Evolutionary conservation across 2,329 filamentous ascomycete genomes (phyloP).

Genomic region (Ceratocystis colombiana): DNA sequence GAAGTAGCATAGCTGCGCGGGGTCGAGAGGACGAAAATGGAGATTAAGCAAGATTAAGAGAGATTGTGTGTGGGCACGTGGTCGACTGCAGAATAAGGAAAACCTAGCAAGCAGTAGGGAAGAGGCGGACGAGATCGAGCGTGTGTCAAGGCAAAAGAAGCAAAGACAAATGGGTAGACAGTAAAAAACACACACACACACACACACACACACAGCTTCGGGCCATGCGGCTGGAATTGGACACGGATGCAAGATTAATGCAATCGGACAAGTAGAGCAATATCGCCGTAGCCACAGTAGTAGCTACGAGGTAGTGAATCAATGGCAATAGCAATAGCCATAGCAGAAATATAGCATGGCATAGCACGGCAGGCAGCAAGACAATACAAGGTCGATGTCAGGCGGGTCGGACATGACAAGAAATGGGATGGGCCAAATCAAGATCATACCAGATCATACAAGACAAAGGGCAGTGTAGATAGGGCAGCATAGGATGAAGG

Average conservation of each 20-base stretch:
- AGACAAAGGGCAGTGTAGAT: no score
- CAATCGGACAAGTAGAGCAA: not conserved
- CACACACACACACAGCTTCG: not conserved
- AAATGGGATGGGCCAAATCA: no score
- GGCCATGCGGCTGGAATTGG: not conserved
- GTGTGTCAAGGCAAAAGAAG: not conserved
- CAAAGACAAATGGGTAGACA: not conserved
- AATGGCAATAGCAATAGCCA: not conserved
- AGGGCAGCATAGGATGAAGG: not conserved
- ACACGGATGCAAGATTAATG: conserved; percentile 10
- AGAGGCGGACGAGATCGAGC: not conserved
- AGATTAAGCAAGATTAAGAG: conserved; percentile 4
- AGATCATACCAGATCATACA: no score
- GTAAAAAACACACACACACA: not conserved
- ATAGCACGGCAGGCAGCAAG: not conserved
- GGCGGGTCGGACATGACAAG: no score
- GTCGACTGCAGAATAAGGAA: conserved; percentile 3
- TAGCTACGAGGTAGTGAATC: not conserved
- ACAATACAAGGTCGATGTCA: no score
- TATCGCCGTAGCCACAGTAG: not conserved
- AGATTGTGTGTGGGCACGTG: not conserved
- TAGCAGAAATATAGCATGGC: not conserved
- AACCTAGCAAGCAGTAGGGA: not conserved
- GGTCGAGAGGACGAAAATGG: conserved; percentile 12
- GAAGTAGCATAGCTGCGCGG: not conserved